Base-by-base conservation (phyloP, 2,329 filamentous ascomycete genomes). In the Pseudogymnoascus sp. region DNA sequence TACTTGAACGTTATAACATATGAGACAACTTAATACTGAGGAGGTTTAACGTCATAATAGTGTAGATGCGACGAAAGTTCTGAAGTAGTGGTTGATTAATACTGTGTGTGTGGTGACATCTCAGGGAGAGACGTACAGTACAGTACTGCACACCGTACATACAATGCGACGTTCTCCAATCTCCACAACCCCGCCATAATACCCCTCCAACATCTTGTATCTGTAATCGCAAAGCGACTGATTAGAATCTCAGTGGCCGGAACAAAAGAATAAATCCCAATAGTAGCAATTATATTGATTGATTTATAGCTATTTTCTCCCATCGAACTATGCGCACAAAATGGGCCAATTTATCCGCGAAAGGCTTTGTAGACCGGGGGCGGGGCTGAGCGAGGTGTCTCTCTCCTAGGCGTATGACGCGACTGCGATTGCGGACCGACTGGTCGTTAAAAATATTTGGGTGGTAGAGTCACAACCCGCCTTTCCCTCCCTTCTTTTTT, bases 381-480 rank as follows among this genome's bases (percentile, higher is more conserved):
- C 49, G 29, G 29, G 49, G 49, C 49, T 55, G 49, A n/a, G 49
- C 49, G 49, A 55, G 49, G 49, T 29, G 49, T 55, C 29, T 31
- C 10, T 35, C 29, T 52, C 45, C 26, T 55, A 29, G 49, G 29
- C 49, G 29, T 55, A 55, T 55, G 49, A 55, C 49, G 49, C 29
- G 49, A 35, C 16, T 55, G 49, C 49, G 49, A 55, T 55, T 55
- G 29, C 49, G 49, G 49, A 55, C 29, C 49, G 49, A 55, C 29
- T 35, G 7, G 49, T 55, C n/a, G 29, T 33, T 55, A 55, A 55
- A 55, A 55, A 35, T 55, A 55, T 35, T 55, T 55, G 49, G 49
- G 49, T 55, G 49, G 49, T 55, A 35, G 49, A 55, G 49, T 55
- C 49, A 55, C 49, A 55, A 55, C 49, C 49, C 49, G 49, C 49